Percentiles rank a stretch among this genome's conserved stretches.
Conservation (phyloP, 768 basidiomycete species). For the Naganishia kalamii region DNA sequence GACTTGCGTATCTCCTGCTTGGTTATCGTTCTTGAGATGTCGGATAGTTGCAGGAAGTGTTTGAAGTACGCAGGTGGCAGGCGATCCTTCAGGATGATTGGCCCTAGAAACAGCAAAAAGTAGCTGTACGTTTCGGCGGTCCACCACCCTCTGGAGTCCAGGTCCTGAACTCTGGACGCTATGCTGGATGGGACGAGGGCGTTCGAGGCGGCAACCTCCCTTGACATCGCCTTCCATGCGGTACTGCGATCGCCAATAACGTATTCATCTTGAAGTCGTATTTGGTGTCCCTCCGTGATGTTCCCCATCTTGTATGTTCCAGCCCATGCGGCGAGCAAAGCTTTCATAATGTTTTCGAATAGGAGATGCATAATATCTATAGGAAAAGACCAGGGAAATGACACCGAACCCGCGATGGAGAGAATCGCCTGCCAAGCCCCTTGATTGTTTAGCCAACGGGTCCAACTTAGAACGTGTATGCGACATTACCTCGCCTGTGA, state of each 20-base stretch:
- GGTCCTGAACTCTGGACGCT: neutral
- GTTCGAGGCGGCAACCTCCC: constrained; percentile 27
- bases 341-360: constrained; percentile 50
- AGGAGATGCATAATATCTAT: constrained; percentile 55
- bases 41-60: constrained; percentile 9
- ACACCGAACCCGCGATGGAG: constrained; percentile 35
- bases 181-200: neutral
- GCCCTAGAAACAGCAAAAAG: constrained; percentile 33
- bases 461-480: too few species aligned
- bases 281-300: constrained; percentile 34
- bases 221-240: neutral
- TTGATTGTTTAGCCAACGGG: neutral
- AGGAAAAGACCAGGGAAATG: constrained; percentile 49
- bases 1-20: neutral
- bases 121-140: constrained; percentile 33
- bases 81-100: constrained; percentile 25
- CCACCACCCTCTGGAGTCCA: constrained; percentile 7
- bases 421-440: constrained; percentile 39
- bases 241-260: neutral
- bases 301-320: constrained; percentile 50
- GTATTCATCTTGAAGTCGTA: constrained; percentile 30
- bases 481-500: neutral
- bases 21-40: neutral
- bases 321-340: constrained; percentile 50
- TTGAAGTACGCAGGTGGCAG: constrained; percentile 6